These are phyloP conservation scores for Cercospora sp. DNA, from an alignment of 2,329 filamentous ascomycete genomes.

Conservation along the genomic window DNA sequence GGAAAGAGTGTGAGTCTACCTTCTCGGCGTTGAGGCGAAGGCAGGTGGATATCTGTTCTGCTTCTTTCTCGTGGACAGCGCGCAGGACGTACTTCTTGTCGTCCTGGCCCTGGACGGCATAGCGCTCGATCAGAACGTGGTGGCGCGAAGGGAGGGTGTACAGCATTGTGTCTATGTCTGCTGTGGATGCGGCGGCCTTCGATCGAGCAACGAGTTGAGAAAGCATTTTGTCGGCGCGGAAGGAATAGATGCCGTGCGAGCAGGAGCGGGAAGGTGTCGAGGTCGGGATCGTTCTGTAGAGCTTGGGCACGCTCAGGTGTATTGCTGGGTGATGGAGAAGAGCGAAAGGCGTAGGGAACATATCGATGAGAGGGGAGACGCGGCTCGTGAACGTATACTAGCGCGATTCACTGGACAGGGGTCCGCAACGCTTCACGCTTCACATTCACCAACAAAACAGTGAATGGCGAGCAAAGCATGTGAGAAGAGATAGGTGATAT, in stretches of 20 bases:
- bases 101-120: neutral
- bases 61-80: neutral
- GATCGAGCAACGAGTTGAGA: neutral
- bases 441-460: neutral
- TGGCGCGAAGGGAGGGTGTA: neutral
- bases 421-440: neutral
- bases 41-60: neutral
- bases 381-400: neutral
- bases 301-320: neutral
- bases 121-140: neutral
- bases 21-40: neutral
- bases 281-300: neutral
- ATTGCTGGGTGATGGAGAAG: neutral
- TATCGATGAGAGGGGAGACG: neutral
- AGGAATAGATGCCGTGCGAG: neutral
- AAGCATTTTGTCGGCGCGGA: neutral
- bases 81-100: neutral
- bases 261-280: neutral
- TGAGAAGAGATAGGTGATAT: neutral
- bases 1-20: neutral
- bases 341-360: neutral
- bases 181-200: neutral
- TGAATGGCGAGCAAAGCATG: neutral
- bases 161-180: neutral
- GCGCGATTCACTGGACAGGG: neutral